phyloP scores from a whole-genome alignment of 2,329 filamentous ascomycete genomes.

The Aureobasidium sp. region DNA sequence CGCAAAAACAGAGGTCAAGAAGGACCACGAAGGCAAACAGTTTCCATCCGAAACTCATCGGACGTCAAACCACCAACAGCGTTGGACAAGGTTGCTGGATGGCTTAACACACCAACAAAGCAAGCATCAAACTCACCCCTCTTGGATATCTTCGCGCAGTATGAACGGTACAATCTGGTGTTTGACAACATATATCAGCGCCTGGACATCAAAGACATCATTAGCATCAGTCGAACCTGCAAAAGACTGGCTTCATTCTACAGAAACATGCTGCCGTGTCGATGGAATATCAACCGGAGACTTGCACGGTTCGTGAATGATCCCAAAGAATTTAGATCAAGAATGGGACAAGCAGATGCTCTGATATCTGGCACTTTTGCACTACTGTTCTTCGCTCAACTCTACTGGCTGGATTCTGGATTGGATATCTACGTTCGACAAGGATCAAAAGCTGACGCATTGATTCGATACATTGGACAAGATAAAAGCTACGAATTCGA shows the following conservation, averaged over 20 bases:
- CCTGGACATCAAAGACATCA: neutral
- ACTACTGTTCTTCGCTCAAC: constrained; percentile 9
- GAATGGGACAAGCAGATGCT: neutral
- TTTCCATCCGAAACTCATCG: neutral
- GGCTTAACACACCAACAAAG: neutral
- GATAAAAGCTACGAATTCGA: constrained; percentile 4
- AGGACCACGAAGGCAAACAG: neutral
- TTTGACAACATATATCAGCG: constrained; percentile 1
- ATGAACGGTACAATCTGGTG: neutral
- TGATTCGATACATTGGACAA: constrained; percentile 4
- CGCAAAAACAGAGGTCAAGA: neutral
- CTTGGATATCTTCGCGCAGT: neutral
- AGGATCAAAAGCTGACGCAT: neutral
- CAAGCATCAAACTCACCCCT: neutral
- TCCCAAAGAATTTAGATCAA: neutral
- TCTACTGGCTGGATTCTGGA: constrained; percentile 2
- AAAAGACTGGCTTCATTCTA: constrained; percentile 3
- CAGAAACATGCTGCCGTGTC: neutral
- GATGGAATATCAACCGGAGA: constrained; percentile 11
- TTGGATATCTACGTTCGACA: constrained; percentile 9
- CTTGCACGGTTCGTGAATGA: constrained; percentile 9
- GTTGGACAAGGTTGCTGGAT: neutral
- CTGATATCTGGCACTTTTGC: constrained; percentile 13
- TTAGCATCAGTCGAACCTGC: constrained; percentile 7
- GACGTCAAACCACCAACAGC: neutral